Conservation (phyloP, 1,284 basidiomycete genomes). For the Agaricales sp. region DNA sequence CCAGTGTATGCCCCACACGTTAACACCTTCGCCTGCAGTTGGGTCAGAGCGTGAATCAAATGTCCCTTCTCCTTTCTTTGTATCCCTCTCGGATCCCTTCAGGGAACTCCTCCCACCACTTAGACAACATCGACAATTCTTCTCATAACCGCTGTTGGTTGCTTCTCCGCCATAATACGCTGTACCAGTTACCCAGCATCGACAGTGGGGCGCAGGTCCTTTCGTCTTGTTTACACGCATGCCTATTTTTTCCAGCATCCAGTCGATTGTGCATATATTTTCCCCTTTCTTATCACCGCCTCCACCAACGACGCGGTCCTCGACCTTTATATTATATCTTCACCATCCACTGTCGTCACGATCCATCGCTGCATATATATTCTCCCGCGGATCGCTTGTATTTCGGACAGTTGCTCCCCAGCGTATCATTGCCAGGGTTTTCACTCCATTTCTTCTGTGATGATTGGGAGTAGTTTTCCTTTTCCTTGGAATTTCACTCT, state of each 20-base stretch:
- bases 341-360: background rate
- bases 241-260: conserved; percentile 2
- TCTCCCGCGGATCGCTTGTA: background rate
- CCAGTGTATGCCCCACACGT: conserved; percentile 26
- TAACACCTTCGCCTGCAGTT: conserved; percentile 33
- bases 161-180: background rate
- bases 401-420: background rate
- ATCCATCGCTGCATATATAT: background rate
- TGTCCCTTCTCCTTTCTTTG: conserved; percentile 14
- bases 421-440: background rate
- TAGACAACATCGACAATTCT: conserved; percentile 11
- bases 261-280: conserved; percentile 3
- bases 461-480: background rate
- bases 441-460: background rate
- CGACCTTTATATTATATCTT: background rate
- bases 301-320: background rate
- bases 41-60: conserved; percentile 38
- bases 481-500: background rate
- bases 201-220: background rate
- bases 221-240: conserved; percentile 1
- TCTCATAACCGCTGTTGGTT: background rate
- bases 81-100: conserved; percentile 15
- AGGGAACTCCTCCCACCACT: conserved; percentile 15
- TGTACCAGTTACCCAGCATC: background rate
- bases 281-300: background rate